Percentiles rank a stretch among this genome's conserved stretches.
These are phyloP conservation scores for Ammopiptanthus mongolicus DNA, from an alignment of 306 rosid genomes.

Conservation along the genomic window DNA sequence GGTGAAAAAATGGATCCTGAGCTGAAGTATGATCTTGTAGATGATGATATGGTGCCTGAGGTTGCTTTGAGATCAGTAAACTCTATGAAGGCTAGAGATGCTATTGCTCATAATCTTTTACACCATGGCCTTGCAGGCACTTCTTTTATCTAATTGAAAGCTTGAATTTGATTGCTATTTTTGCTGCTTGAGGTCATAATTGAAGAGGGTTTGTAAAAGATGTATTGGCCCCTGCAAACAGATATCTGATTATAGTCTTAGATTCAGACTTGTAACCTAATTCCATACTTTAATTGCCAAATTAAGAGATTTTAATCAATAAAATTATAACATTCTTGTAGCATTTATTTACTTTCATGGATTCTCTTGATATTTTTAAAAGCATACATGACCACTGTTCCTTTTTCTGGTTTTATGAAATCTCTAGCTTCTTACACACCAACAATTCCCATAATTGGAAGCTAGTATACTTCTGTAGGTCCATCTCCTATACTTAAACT, in stretches of 20 bases:
- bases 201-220: slow-evolving; percentile 42
- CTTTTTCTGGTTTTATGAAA: not conserved
- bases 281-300: slow-evolving; percentile 28
- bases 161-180: not conserved
- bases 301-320: slow-evolving; percentile 18
- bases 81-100: slow-evolving; percentile 74
- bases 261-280: slow-evolving; percentile 17
- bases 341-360: slow-evolving; percentile 10
- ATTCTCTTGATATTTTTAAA: not conserved
- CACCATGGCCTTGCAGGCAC: slow-evolving; percentile 97
- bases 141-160: slow-evolving; percentile 46
- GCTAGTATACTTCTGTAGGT: not conserved
- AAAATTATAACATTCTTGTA: slow-evolving; percentile 22
- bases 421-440: not conserved
- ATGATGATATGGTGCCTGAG: slow-evolving; percentile 84
- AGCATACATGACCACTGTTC: not conserved
- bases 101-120: slow-evolving; percentile 92
- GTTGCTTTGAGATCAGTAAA: slow-evolving; percentile 45
- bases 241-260: slow-evolving; percentile 30
- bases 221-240: slow-evolving; percentile 30
- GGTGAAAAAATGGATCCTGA: slow-evolving; percentile 66
- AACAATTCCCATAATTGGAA: not conserved
- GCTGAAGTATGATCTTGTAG: slow-evolving; percentile 44
- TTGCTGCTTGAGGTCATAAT: slow-evolving; percentile 3
- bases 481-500: not conserved